phyloP scores from a whole-genome alignment of 441 rosid species.

The Adansonia grandidieri region DNA sequence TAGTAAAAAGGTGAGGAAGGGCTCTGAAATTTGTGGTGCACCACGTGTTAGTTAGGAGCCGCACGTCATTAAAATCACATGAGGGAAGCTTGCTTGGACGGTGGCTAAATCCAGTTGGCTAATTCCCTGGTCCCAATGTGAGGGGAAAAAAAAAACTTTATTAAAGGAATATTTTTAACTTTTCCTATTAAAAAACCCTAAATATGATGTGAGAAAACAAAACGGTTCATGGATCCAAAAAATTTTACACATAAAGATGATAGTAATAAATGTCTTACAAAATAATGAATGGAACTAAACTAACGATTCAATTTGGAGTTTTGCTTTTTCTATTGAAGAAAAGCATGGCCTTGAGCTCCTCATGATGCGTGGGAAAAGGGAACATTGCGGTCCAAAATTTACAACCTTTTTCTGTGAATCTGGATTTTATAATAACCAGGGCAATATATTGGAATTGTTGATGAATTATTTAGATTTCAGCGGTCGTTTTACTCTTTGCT shows the following conservation, averaged over 20 bases:
- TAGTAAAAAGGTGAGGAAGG: neutral
- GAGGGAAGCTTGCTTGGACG: neutral
- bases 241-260: too few relatives aligned
- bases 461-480: too few relatives aligned
- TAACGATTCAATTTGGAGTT: too few relatives aligned
- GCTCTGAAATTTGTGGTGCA: neutral
- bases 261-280: too few relatives aligned
- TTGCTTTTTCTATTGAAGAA: neutral
- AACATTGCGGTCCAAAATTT: neutral
- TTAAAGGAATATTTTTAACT: neutral
- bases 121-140: slow-evolving; percentile 19
- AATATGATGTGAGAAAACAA: neutral
- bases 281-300: too few relatives aligned
- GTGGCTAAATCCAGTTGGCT: slow-evolving; percentile 24
- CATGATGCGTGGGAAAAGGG: too few relatives aligned
- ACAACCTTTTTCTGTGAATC: neutral
- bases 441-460: too few relatives aligned
- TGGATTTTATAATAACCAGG: too few relatives aligned
- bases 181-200: neutral
- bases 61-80: neutral
- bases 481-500: too few relatives aligned
- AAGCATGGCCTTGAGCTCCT: too few relatives aligned
- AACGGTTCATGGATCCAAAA: too few relatives aligned
- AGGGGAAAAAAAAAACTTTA: neutral
- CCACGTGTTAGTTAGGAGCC: neutral